Conservation (phyloP, 495 filamentous ascomycete genomes). For the Neurospora cerealis region DNA sequence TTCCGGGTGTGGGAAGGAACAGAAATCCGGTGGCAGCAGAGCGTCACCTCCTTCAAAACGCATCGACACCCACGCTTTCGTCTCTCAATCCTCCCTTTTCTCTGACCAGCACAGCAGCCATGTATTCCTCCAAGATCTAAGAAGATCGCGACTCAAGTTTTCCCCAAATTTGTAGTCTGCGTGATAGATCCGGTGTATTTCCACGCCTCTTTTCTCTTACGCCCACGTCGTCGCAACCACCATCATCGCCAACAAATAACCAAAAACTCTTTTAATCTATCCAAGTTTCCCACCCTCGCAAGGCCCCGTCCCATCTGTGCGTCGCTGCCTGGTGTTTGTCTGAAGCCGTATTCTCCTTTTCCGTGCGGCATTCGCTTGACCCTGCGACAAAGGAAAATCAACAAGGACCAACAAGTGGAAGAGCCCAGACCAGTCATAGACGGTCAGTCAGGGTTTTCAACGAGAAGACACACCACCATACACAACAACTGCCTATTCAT, state of each 20-base stretch:
- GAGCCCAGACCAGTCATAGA: neutral
- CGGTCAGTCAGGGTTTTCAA: neutral
- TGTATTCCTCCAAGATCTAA: neutral
- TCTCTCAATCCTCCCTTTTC: neutral
- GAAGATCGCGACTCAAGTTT: neutral
- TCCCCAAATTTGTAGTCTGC: neutral
- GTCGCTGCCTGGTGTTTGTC: neutral
- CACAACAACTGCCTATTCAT: conserved; percentile 4
- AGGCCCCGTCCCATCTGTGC: neutral
- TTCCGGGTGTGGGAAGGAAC: neutral
- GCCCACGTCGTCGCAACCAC: neutral
- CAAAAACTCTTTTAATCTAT: neutral
- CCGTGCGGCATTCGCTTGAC: neutral
- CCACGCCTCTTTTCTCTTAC: neutral
- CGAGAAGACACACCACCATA: conserved; percentile 2
- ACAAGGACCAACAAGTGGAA: neutral
- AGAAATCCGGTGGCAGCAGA: neutral
- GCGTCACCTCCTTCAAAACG: neutral
- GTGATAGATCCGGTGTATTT: neutral
- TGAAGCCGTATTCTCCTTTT: neutral
- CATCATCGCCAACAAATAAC: neutral
- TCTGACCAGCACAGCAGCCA: neutral
- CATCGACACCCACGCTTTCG: neutral
- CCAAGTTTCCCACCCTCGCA: neutral
- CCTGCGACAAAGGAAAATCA: neutral